Evolutionary conservation across 306 rosid species (phyloP).

Genomic region (Arachis stenosperma): DNA sequence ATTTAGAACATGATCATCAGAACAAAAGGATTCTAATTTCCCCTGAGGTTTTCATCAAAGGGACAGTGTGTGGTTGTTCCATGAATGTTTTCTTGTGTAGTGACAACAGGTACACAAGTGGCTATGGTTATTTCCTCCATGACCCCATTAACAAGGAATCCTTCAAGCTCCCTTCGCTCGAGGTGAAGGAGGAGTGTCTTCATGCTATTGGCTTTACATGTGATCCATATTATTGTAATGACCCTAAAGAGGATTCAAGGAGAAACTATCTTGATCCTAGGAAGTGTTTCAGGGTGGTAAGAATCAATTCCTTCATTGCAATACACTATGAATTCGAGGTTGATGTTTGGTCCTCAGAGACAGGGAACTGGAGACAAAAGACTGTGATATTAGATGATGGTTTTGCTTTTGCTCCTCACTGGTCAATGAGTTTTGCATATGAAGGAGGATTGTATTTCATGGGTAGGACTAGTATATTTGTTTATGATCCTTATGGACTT

Average conservation of each 20-base stretch:
- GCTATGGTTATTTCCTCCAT: slow-evolving; percentile 17
- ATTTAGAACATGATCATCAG: too few species aligned
- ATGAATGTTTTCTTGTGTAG: slow-evolving; percentile 31
- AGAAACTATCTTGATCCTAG: background rate
- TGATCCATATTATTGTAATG: background rate
- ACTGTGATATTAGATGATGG: background rate
- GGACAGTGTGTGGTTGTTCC: slow-evolving; percentile 28
- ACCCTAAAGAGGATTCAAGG: background rate
- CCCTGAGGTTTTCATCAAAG: background rate
- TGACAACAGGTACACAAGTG: slow-evolving; percentile 27
- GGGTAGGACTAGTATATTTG: slow-evolving; percentile 33
- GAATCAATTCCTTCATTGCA: slow-evolving; percentile 16
- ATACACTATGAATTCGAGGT: background rate
- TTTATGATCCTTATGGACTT: background rate
- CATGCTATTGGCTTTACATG: slow-evolving; percentile 32
- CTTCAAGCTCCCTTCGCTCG: background rate
- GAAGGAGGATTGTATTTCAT: slow-evolving; percentile 27
- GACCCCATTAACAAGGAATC: slow-evolving; percentile 2
- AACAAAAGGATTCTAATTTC: background rate
- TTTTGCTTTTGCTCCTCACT: slow-evolving; percentile 38
- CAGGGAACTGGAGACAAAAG: background rate
- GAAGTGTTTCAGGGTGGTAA: slow-evolving; percentile 5
- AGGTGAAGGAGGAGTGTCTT: background rate
- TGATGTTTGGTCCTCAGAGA: slow-evolving; percentile 14
- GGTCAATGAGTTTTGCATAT: slow-evolving; percentile 19